Evolutionary conservation across 495 filamentous ascomycete species (phyloP), one percentile per base, ranked within the genome.

Genomic region (Peziza echinospora): DNA sequence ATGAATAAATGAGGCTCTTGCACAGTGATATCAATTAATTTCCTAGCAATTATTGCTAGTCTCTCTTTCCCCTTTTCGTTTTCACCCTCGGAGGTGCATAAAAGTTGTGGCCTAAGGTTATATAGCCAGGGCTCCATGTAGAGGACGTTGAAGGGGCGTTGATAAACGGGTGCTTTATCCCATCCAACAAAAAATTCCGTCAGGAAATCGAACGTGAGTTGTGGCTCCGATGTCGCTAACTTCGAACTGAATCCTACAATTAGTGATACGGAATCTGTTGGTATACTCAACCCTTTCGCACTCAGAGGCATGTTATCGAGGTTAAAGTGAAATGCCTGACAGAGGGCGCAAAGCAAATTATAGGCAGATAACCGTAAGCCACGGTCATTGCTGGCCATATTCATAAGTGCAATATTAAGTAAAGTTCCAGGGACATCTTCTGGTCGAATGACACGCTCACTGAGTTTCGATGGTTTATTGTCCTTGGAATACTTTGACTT

Each of bases 181-280:
- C 75, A 79, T 8, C 75, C 72, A 30, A 76, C 70, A 50, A 78
- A 79, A 51, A 78, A 79, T 56, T 78, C 75, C 23, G 72, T 75
- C 24, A 79, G 50, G 49, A 79, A 78, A 53, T 78, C 75, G 26
- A 65, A 66, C 1, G 75, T 79, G n/a, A 79, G 63, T 53, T 74
- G 73, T 26, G 75, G 73, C 51, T 79, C 72, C 22, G 72, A 66
- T 44, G 60, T 59, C 21, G 75, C 75, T 39, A 79, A 60, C 41
- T 71, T 66, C 57, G 70, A 67, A 59, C 73, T 77, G 26, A 77
- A 71, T 43, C 72, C 70, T 46, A 76, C 63, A 49, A 79, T 72
- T 50, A 78, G 75, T 26, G 65, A 62, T n/a, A 73, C 73, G 16
- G 73, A 65, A 48, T 77, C 72, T 34, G 69, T 58, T 21, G 75